Evolutionary conservation across 257 asterid species (phyloP), one percentile per base, ranked within the genome.

Genomic region (Penstemon barbatus): DNA sequence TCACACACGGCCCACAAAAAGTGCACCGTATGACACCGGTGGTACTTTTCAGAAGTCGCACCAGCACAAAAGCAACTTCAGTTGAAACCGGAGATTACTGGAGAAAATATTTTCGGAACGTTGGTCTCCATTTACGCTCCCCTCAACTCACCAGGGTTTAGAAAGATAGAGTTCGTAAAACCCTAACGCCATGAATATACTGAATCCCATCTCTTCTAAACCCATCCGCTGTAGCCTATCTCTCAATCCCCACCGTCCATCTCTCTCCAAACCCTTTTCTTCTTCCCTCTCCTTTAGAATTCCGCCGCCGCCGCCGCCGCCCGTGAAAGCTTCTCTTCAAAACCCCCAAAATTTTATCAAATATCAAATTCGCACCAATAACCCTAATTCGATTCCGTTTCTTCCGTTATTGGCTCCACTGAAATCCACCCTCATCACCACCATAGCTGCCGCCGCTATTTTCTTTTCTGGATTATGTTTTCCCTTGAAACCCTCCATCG

Each of bases 361-460:
- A 39, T 41, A 66, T 3, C 57, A 38, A 52, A 59, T 44, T 4
- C 18, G 39, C 7, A 44, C 50, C 50, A 18, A 76, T 7, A 53
- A 5, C 2, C 33, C 33, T 25, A 25, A 25, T 25, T 25, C 33
- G 2, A 7, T 25, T 25, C 40, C 75, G 6, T n/a, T 10, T 8
- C 11, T 39, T 69, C 72, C 79, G 0, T 15, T 81, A 55, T 40
- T 70, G 77, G 63, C 74, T 57, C 79, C 82, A 11, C 74, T 82
- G 64, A 84, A 38, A 66, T 58, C 84, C 43, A 63, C 84, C 50
- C 25, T 79, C 18, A 60, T 79, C 53, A 66, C 94, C 69, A 54
- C 87, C 11, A 46, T 81, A 56, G 75, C 87, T 38, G 85, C 89
- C 48, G 83, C 87, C 12, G 82, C 84, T 0, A 71, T 87, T 18